Evolutionary conservation across 2,329 filamentous ascomycete species (phyloP).

Genomic region (Stagonosporopsis tanaceti): DNA sequence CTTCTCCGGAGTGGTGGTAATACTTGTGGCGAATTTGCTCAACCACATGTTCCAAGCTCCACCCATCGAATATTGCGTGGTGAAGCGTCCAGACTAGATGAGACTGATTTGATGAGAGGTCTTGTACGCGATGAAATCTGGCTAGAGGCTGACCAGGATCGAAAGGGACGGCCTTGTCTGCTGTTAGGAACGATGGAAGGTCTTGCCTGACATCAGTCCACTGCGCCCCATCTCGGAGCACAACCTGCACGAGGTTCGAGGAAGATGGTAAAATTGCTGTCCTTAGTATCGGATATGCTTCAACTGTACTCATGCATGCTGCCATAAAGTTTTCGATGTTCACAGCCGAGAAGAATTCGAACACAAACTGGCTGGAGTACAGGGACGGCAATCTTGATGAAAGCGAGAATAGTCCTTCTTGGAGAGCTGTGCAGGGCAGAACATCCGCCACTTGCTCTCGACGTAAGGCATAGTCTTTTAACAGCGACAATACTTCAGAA

Average conservation of each 20-base stretch:
- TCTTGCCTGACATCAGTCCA: slow-evolving; percentile 1
- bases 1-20: too few species aligned
- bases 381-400: not conserved
- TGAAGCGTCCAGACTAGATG: slow-evolving; percentile 6
- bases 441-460: slow-evolving; percentile 4
- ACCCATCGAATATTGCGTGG: slow-evolving; percentile 6
- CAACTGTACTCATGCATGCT: slow-evolving; percentile 1
- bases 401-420: slow-evolving; percentile 49
- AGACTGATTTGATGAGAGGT: not conserved
- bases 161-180: slow-evolving; percentile 1
- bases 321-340: not conserved
- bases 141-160: slow-evolving; percentile 2
- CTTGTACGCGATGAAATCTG: not conserved
- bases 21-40: too few species aligned
- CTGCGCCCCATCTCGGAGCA: not conserved
- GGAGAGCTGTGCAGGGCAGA: slow-evolving; percentile 17
- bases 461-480: not conserved
- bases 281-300: slow-evolving; percentile 4
- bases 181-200: not conserved
- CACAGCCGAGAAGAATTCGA: not conserved
- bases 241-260: slow-evolving; percentile 5
- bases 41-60: not conserved
- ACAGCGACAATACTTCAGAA: not conserved
- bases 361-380: slow-evolving; percentile 6
- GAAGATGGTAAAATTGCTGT: slow-evolving; percentile 6